phyloP scores from a whole-genome alignment of 805 yeast genomes.

The Nakazawaea ambrosiae region DNA sequence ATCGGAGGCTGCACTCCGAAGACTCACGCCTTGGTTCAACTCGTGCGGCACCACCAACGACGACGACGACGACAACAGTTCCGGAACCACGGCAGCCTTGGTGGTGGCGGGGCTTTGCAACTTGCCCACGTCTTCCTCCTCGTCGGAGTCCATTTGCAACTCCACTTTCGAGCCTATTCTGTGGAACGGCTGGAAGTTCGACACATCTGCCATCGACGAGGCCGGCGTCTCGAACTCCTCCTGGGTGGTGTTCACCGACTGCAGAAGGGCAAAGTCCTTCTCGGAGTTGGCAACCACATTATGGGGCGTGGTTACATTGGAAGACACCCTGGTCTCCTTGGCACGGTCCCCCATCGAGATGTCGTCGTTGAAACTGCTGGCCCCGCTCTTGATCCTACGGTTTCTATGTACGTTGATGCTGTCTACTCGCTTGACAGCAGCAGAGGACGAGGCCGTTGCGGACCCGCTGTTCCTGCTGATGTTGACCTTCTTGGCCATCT shows the following conservation, averaged over 20 bases:
- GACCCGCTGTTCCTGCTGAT: not conserved
- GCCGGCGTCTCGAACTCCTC: slow-evolving; percentile 1
- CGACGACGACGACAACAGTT: not conserved
- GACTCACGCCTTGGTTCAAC: not conserved
- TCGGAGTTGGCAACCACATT: not conserved
- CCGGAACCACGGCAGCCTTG: not conserved
- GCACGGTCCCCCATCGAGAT: not conserved
- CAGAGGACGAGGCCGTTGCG: not conserved
- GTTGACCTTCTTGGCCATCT: slow-evolving; percentile 6
- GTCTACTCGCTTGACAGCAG: slow-evolving; percentile 9
- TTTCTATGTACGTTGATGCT: slow-evolving; percentile 10
- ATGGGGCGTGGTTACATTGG: too few species aligned
- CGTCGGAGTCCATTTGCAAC: slow-evolving; percentile 3
- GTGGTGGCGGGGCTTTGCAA: not conserved
- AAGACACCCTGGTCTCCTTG: not conserved
- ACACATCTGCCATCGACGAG: not conserved
- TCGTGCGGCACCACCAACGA: slow-evolving; percentile 1
- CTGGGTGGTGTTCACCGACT: not conserved
- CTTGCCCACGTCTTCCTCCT: not conserved
- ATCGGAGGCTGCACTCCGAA: slow-evolving; percentile 8
- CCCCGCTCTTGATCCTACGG: slow-evolving; percentile 8
- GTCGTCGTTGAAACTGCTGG: not conserved
- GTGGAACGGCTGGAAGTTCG: not conserved
- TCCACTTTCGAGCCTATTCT: slow-evolving; percentile 4
- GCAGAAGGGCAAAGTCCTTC: not conserved